These are phyloP conservation scores for Citrus glauca DNA, from an alignment of 345 rosid species.

Conservation along the genomic window DNA sequence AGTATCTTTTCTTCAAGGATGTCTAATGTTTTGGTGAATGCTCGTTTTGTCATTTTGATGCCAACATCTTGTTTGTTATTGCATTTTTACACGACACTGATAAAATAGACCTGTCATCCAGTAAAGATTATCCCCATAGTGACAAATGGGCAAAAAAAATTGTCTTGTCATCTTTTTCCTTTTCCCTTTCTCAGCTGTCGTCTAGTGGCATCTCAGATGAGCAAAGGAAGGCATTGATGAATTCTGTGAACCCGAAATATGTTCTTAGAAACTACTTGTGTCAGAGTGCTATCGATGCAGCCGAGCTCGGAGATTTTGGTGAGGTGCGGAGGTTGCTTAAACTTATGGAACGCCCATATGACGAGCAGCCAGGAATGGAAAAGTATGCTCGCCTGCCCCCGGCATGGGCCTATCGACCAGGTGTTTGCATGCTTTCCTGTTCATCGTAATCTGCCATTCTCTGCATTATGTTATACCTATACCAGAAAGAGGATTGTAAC, in stretches of 20 bases:
- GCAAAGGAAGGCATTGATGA: constrained; percentile 74
- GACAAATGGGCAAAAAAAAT: not conserved
- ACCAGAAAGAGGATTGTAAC: not conserved
- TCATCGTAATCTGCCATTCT: constrained; percentile 51
- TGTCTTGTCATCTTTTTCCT: not conserved
- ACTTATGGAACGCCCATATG: constrained; percentile 72
- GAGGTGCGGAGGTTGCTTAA: constrained; percentile 77
- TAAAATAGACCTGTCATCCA: not conserved
- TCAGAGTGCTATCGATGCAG: constrained; percentile 91
- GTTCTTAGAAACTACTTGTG: constrained; percentile 88
- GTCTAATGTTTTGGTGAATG: not conserved
- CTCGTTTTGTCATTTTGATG: not conserved
- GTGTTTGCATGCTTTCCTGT: constrained; percentile 96
- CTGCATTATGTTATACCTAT: not conserved
- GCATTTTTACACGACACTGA: not conserved
- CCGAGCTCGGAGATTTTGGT: constrained; percentile 78
- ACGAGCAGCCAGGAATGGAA: constrained; percentile 95
- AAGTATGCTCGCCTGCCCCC: constrained; percentile 95
- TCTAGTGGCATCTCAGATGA: constrained; percentile 66
- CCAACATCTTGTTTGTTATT: not conserved
- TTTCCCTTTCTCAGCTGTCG: constrained; percentile 45
- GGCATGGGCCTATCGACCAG: constrained; percentile 98
- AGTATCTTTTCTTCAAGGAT: not conserved
- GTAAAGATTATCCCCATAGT: too few relatives aligned
- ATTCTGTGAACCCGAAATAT: constrained; percentile 85